phyloP scores from a whole-genome alignment of 2,329 filamentous ascomycete genomes.

The Ceratocystis smalleyi region DNA sequence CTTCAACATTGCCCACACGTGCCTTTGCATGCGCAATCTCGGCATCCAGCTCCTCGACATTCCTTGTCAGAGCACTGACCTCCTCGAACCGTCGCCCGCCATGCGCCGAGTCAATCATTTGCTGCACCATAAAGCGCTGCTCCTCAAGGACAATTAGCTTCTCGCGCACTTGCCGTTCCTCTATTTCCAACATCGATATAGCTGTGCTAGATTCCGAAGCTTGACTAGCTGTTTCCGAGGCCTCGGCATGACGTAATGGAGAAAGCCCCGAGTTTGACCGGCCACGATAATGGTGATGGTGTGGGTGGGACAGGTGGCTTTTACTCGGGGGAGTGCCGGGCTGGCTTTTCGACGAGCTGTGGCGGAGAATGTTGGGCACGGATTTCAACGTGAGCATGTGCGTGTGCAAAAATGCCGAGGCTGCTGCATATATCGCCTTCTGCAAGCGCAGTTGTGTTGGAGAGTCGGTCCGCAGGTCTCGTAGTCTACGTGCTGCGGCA shows the following conservation, averaged over 20 bases:
- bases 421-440: conserved; percentile 66
- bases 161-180: conserved; percentile 71
- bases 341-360: conserved; percentile 16
- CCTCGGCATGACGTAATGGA: conserved; percentile 30
- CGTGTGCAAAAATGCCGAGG: conserved; percentile 67
- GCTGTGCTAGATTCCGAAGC: conserved; percentile 36
- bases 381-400: conserved; percentile 82
- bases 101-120: conserved; percentile 68
- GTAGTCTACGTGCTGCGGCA: conserved; percentile 60
- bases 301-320: background rate
- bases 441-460: conserved; percentile 61
- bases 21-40: conserved; percentile 57
- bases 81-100: conserved; percentile 72
- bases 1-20: conserved; percentile 52
- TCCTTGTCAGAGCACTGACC: conserved; percentile 60
- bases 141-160: conserved; percentile 74
- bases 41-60: conserved; percentile 63
- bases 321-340: background rate
- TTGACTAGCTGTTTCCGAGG: conserved; percentile 35
- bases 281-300: conserved; percentile 2
- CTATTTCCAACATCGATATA: conserved; percentile 45
- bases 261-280: conserved; percentile 20
- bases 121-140: conserved; percentile 74
- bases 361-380: conserved; percentile 48
- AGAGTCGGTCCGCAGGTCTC: conserved; percentile 60